Evolutionary conservation across 164 flowering plant genomes (phyloP).

Genomic region (Nymphaea colorata): DNA sequence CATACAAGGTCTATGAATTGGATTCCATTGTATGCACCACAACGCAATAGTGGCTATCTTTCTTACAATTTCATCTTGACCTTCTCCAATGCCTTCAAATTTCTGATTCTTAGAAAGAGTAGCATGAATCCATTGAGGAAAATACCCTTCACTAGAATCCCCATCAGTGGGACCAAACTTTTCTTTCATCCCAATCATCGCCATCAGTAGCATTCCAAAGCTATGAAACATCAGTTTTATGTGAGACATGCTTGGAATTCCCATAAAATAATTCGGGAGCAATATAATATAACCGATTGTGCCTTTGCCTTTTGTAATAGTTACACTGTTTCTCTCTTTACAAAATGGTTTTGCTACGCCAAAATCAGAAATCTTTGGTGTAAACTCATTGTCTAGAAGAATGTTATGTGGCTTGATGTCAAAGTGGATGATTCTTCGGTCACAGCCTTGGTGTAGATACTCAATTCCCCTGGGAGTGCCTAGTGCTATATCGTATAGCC

Average conservation of each 20-base stretch:
- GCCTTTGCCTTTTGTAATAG: background rate
- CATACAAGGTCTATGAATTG: conserved; percentile 9
- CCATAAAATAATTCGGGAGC: background rate
- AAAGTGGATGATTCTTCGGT: conserved; percentile 1
- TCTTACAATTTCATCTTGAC: conserved; percentile 4
- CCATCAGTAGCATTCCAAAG: conserved; percentile 3
- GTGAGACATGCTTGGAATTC: conserved; percentile 2
- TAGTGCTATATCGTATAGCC: conserved; percentile 3
- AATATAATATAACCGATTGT: conserved; percentile 4
- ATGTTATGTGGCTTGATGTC: conserved; percentile 10
- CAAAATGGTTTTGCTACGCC: conserved; percentile 5
- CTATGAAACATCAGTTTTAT: conserved; percentile 11
- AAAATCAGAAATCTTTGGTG: conserved; percentile 7
- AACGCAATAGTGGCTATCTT: conserved; percentile 9
- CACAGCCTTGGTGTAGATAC: conserved; percentile 4
- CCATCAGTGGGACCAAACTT: background rate
- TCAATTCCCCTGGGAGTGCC: conserved; percentile 2
- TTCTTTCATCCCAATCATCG: background rate
- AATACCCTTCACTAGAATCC: conserved; percentile 1
- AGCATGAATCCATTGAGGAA: conserved; percentile 4
- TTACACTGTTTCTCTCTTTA: background rate
- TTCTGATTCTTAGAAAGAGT: background rate
- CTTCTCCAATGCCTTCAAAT: background rate
- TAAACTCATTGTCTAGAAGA: conserved; percentile 1
- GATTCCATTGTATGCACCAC: conserved; percentile 12